A percentile compares a stretch with the other conserved stretches of the same genome.
Evolutionary conservation across 352 stramenopile genomes (phyloP).

Genomic region (Phytopythium cucurbitacearum): DNA sequence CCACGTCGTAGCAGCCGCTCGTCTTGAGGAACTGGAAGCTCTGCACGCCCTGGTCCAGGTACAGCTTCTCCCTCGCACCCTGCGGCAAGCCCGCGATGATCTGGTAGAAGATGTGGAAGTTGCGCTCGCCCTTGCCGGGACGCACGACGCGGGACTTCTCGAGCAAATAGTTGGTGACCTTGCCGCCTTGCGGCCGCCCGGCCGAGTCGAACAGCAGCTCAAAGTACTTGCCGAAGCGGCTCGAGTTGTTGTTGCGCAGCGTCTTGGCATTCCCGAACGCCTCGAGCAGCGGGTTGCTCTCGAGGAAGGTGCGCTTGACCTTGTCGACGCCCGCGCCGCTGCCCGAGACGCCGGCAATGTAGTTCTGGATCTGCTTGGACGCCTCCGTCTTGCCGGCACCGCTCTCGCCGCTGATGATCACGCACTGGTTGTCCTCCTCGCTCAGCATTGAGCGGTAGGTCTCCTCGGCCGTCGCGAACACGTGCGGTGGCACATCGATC

Average conservation of each 20-base stretch:
- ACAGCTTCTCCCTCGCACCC: constrained; percentile 62
- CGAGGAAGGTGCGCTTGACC: constrained; percentile 88
- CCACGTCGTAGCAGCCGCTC: constrained; percentile 86
- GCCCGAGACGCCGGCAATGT: constrained; percentile 80
- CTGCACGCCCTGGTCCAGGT: constrained; percentile 64
- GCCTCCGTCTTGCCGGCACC: constrained; percentile 86
- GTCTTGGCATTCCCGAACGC: constrained; percentile 97
- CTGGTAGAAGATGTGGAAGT: constrained; percentile 97
- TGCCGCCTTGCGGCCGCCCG: constrained; percentile 71
- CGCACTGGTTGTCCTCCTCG: constrained; percentile 88
- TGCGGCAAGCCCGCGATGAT: constrained; percentile 64
- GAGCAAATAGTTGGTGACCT: constrained; percentile 91
- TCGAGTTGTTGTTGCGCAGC: constrained; percentile 94
- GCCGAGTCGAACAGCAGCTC: constrained; percentile 92
- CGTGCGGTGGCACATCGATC: constrained; percentile 84
- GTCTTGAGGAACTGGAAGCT: constrained; percentile 88
- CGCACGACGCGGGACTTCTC: constrained; percentile 90
- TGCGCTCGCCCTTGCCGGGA: constrained; percentile 85
- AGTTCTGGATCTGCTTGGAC: constrained; percentile 90
- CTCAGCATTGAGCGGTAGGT: constrained; percentile 87
- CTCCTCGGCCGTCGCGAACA: constrained; percentile 84
- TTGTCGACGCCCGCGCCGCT: constrained; percentile 80
- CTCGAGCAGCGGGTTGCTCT: constrained; percentile 95
- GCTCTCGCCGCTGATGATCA: constrained; percentile 87
- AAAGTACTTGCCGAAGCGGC: constrained; percentile 95